A percentile compares a stretch with the other conserved stretches of the same genome.
These are phyloP conservation scores for Breynia disticha DNA, from an alignment of 441 rosid genomes.

Conservation along the genomic window DNA sequence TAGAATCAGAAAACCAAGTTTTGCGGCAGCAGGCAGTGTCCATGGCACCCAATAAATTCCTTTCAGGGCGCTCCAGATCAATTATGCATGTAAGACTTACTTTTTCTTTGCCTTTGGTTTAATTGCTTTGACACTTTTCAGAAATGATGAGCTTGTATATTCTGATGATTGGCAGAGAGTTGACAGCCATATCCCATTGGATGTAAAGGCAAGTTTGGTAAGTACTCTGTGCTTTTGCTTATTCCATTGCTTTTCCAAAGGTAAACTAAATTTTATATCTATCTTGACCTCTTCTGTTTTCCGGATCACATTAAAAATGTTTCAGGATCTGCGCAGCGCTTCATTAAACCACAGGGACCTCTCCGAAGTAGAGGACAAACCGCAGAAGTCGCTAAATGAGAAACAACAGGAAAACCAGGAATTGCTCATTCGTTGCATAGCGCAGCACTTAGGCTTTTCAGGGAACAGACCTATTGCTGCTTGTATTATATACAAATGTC, in stretches of 20 bases:
- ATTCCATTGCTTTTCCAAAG: no score
- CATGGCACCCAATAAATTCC: slow-evolving; percentile 94
- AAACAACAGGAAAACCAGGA: slow-evolving; percentile 99
- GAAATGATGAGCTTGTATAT: not conserved
- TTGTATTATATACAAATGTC: slow-evolving; percentile 91
- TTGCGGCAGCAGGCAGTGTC: slow-evolving; percentile 93
- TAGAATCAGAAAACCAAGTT: slow-evolving; percentile 94
- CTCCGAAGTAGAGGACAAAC: slow-evolving; percentile 71
- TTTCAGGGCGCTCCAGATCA: slow-evolving; percentile 94
- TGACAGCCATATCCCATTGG: slow-evolving; percentile 62
- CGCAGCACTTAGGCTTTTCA: slow-evolving; percentile 79
- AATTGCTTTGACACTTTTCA: not conserved
- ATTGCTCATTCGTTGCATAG: slow-evolving; percentile 85
- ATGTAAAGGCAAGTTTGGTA: slow-evolving; percentile 54
- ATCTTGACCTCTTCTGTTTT: slow-evolving; percentile 8
- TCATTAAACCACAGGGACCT: slow-evolving; percentile 67
- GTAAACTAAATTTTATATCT: no score
- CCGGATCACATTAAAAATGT: slow-evolving; percentile 9
- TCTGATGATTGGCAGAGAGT: slow-evolving; percentile 51
- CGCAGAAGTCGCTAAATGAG: slow-evolving; percentile 89
- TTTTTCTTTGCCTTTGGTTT: not conserved
- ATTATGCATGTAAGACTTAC: slow-evolving; percentile 58
- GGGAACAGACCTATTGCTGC: slow-evolving; percentile 87
- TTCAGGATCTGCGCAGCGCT: slow-evolving; percentile 73
- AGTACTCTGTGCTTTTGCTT: slow-evolving; percentile 8